A percentile compares a stretch with the other conserved stretches of the same genome.
phyloP scores from a whole-genome alignment of 169 alveolate genomes.

The Cyclospora cayetanensis region DNA sequence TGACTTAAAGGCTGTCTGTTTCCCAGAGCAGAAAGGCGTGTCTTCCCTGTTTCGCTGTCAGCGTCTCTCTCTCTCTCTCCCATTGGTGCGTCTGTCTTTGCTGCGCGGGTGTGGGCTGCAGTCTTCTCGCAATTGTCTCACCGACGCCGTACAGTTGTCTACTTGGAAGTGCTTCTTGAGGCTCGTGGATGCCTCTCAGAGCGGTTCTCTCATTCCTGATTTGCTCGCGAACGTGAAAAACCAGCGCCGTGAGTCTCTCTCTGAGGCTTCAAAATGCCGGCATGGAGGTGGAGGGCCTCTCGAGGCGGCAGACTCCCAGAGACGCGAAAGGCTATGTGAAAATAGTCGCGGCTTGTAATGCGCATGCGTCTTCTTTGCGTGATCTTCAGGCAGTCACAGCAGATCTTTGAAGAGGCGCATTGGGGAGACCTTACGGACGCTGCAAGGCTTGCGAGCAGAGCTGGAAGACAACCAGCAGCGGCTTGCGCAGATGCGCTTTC shows the following conservation, averaged over 20 bases:
- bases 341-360: too few relatives aligned
- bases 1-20: too few relatives aligned
- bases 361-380: too few relatives aligned
- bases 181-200: slow-evolving; percentile 11
- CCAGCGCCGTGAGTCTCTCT: too few relatives aligned
- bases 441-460: slow-evolving; percentile 47
- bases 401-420: neutral
- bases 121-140: neutral
- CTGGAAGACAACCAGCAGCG: slow-evolving; percentile 52
- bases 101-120: neutral
- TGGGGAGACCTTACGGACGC: neutral
- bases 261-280: too few relatives aligned
- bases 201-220: slow-evolving; percentile 13
- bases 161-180: slow-evolving; percentile 14
- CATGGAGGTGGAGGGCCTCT: too few relatives aligned
- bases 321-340: too few relatives aligned
- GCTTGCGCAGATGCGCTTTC: slow-evolving; percentile 46
- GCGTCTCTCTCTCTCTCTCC: neutral
- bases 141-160: neutral
- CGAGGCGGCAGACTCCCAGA: too few relatives aligned
- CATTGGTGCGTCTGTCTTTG: neutral
- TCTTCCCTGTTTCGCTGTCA: neutral
- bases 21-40: neutral
- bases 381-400: slow-evolving; percentile 7
- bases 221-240: slow-evolving; percentile 7